A percentile compares a stretch with the other conserved stretches of the same genome.
Conservation (phyloP, 2,329 filamentous ascomycete genomes). For the Botrytis porri region DNA sequence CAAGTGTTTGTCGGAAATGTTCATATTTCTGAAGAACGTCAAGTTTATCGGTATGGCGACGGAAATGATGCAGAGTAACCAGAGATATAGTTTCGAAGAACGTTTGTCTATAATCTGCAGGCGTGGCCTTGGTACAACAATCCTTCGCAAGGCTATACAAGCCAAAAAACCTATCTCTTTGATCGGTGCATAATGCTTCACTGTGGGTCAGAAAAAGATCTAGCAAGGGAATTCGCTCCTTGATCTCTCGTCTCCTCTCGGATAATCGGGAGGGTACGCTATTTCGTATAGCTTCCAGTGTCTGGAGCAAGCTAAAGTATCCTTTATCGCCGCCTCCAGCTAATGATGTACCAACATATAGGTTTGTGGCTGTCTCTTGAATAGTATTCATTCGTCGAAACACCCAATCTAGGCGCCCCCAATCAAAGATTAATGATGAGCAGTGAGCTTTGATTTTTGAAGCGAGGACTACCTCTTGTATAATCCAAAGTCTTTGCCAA, state of each 20-base stretch:
- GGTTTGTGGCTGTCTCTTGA: neutral
- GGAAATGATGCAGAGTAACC: constrained; percentile 10
- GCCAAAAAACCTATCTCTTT: constrained; percentile 19
- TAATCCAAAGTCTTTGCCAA: constrained; percentile 19
- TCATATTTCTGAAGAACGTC: constrained; percentile 17
- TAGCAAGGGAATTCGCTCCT: constrained; percentile 5
- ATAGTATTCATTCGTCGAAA: constrained; percentile 6
- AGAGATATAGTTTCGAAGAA: constrained; percentile 17
- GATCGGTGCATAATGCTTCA: constrained; percentile 18
- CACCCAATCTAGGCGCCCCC: constrained; percentile 13
- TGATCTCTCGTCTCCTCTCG: constrained; percentile 13
- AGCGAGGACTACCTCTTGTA: constrained; percentile 20
- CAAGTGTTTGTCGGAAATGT: constrained; percentile 8
- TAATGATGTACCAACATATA: neutral
- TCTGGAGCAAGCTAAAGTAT: constrained; percentile 11
- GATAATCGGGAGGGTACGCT: constrained; percentile 15
- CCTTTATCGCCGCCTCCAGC: neutral
- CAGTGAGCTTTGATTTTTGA: constrained; percentile 17
- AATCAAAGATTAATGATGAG: constrained; percentile 17
- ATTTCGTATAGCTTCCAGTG: constrained; percentile 4
- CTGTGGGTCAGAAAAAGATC: constrained; percentile 19
- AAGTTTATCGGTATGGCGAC: constrained; percentile 9
- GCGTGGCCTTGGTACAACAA: constrained; percentile 15
- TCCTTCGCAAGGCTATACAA: constrained; percentile 17
- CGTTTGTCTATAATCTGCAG: constrained; percentile 17